Evolutionary conservation across 805 yeast genomes (phyloP), one percentile per base, ranked within the genome.

Genomic region (Yamadazyma kitorensis): DNA sequence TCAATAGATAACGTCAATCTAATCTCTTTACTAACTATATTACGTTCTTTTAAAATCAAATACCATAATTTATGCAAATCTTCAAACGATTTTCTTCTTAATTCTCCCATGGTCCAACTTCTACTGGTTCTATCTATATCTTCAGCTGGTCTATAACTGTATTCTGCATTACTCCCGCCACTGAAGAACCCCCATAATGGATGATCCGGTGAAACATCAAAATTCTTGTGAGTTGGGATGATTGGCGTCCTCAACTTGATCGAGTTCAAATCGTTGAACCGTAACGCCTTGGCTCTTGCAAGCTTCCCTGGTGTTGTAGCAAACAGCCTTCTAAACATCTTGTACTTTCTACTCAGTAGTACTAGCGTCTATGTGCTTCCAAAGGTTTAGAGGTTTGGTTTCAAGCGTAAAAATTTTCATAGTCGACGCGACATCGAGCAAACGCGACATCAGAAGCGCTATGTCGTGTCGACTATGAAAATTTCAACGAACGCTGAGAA

Each of bases 11-110:
- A 70, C 37, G 74, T 71, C 45, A 86, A 68, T 43, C 82, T 78
- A 36, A 69, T 68, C 57, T 93, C 98, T 48, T 96, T 74, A 21
- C 78, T 79, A 37, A 91, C 59, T 10, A 77, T 63, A 57, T 93
- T 93, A 47, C 95, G 69, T 59, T 93, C 96, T 54, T 78, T 84
- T 45, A 91, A 61, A 47, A 89, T 78, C 27, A 82, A 72, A 57
- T 86, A 91, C 98, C 98, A 93, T 49, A 93, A 68, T 23, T 79
- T 75, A 59, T 93, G 98, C 48, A 93, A 67, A 55, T 93, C 98
- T 25, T 88, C 93, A 53, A 88, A 93, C 12, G 86, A 78, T 59
- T 93, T 93, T 42, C 94, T 74, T 57, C 98, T 79, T 49, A 93
- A 74, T 55, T 91, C 98, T 4, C 87, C 82, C 34, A 88, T 70